Evolutionary conservation across 1,139 yeast species (phyloP), one percentile per base, ranked within the genome.

Genomic region (Blastobotrys ciferrii): DNA sequence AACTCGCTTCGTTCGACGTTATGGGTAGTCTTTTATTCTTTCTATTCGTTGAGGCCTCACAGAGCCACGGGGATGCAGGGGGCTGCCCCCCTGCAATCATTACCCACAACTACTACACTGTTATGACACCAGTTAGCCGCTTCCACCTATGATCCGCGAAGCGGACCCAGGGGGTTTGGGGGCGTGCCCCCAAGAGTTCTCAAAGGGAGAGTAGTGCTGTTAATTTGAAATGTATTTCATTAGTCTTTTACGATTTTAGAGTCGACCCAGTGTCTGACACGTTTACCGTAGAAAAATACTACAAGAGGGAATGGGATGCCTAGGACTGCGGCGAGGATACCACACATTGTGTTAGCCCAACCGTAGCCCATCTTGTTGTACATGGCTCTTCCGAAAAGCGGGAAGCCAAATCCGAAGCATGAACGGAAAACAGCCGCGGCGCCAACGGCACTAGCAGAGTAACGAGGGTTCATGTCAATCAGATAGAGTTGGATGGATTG

Each of bases 341-440:
- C 87, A 61, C 81, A 78, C 58, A 82, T 61, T 0, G 85, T 77
- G 56, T 79, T 79, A 14, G 84, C 84, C 87, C 87, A 81, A 4
- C 86, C 87, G 55, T 80, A 80, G 25, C 80, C 78, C 35, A 70
- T 57, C 31, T 51, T 51, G 46, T 54, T 52, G 47, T 66, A 66
- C 68, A 65, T 65, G 42, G 60, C 59, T 11, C 56, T 44, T n/a
- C 69, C 71, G 53, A 67, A 64, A 28, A 61, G 51, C 12, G 69
- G 68, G 51, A 80, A 78, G 14, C 75, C 72, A 57, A 79, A 80
- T 1, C 84, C 85, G 58, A 80, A 72, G 43, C 71, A 62, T 5
- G 84, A 78, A 52, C 87, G 64, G 61, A 80, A 80, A 41, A 81
- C 77, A 0, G 84, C 80, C 0, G 82, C 81, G 0, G 86, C 83